Base-by-base conservation (phyloP, 2,329 filamentous ascomycete genomes). In the Alternaria tenuissima region DNA sequence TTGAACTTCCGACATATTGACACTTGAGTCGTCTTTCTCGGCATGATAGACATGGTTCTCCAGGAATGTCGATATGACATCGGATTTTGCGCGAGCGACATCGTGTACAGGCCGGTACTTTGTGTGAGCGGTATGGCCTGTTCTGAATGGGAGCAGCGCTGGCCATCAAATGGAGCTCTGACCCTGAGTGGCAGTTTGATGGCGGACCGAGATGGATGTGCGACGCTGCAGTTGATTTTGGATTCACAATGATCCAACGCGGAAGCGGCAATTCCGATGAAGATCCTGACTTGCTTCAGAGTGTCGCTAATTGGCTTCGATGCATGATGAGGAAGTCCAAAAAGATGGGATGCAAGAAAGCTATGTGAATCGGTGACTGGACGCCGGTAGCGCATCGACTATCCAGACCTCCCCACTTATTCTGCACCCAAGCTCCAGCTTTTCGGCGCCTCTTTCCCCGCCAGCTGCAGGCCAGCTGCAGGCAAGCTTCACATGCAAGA, bases 101-200 rank as follows among this genome's bases (percentile, higher is more conserved):
- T 59, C 75, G 66, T 22, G 72, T 76, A 64, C 79, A 81, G 36
- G 79, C 79, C n/a, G 79, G 79, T 18, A 80, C 74, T 62, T 78
- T 78, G 66, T 81, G 79, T 26, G 78, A 81, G 41, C 79, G 78
- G 61, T 81, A 81, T 20, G 79, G 79, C 57, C 80, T 69, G 58
- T 70, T 75, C 56, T 77, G 76, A 43, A 76, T 71, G 41, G 75
- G 62, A 41, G 70, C 65, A 43, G 70, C 67, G 66, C 64, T 70
- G 66, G 74, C 71, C 75, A 77, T 77, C 60, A 67, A 71, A 34
- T 38, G 39, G 36, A 47, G 43, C 26, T 44, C 9, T 32, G 26
- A 46, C 20, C 44, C 42, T 32, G 44, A 30, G 26, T 43, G n/a
- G 42, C 52, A 8, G 52, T 16, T n/a, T 12, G 30, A 51, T 16